A percentile compares a stretch with the other conserved stretches of the same genome.
These are phyloP conservation scores for Cutaneotrichosporon cyanovorans DNA, from an alignment of 1,284 basidiomycete species.

Conservation along the genomic window DNA sequence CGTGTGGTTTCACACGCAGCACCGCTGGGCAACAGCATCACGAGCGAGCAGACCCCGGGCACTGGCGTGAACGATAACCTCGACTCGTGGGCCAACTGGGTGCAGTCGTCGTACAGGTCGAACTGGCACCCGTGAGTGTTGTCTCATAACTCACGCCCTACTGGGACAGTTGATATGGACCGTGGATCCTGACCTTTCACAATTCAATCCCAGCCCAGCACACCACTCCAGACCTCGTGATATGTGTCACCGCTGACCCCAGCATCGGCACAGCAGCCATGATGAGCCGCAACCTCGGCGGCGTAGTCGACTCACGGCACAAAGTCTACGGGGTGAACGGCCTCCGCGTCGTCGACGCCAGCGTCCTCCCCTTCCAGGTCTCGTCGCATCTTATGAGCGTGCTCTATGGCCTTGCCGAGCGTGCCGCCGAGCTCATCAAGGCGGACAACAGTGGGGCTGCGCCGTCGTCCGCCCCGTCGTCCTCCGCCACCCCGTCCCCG, in stretches of 20 bases:
- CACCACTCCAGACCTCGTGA: too few species aligned
- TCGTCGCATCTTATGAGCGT: slow-evolving; percentile 37
- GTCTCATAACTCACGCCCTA: too few species aligned
- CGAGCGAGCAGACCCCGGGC: slow-evolving; percentile 41
- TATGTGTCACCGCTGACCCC: too few species aligned
- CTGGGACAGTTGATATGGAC: too few species aligned
- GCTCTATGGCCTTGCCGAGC: slow-evolving; percentile 38
- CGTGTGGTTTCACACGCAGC: slow-evolving; percentile 13
- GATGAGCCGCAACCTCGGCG: slow-evolving; percentile 56
- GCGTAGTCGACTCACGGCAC: slow-evolving; percentile 49
- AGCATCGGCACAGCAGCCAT: slow-evolving; percentile 55
- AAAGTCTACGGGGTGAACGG: slow-evolving; percentile 44
- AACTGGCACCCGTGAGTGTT: slow-evolving; percentile 45
- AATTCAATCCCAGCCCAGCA: too few species aligned
- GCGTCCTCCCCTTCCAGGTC: slow-evolving; percentile 48
- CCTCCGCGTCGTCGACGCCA: slow-evolving; percentile 50
- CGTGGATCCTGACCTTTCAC: too few species aligned
- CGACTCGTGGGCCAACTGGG: slow-evolving; percentile 45
- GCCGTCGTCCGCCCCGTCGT: background rate
- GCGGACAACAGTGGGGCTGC: slow-evolving; percentile 18
- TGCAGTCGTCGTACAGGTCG: slow-evolving; percentile 27
- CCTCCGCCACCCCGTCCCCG: slow-evolving; percentile 3
- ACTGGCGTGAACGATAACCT: slow-evolving; percentile 22
- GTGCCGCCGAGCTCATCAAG: slow-evolving; percentile 36
- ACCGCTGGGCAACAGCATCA: slow-evolving; percentile 20